Evolutionary conservation across 176 grass and related monocot species (phyloP), one percentile per base, ranked within the genome.

Genomic region (Carex pumila): DNA sequence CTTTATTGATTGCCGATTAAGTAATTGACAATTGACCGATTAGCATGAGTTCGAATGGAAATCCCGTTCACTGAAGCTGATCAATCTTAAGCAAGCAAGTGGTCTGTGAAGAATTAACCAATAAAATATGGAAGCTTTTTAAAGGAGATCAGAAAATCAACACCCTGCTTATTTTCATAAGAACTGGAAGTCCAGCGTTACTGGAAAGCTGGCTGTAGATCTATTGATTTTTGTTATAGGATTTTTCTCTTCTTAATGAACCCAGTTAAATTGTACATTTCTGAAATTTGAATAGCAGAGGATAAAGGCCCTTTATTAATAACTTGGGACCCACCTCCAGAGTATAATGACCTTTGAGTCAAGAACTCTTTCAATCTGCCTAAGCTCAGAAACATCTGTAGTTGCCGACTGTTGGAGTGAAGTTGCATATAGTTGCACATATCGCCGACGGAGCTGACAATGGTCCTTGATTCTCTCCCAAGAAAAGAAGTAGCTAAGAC

Each of bases 281-380:
- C 12, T 30, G 39, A 18, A 8, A 43, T 21, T 10, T 45, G 15
- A 19, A 71, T 45, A 76, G 19, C 1, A 76, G 49, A 54, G 45
- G 11, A 75, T 72, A 72, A 37, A 39, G 69, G 3, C 4, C 69
- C 12, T 30, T 50, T 52, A 31, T 54, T 31, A 30, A 45, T 47
- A 75, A 54, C 47, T 75, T 12, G 10, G 71, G 12, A 30, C 72
- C 25, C 75, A 98, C 95, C 95, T 95, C 95, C 95, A 98, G 66
- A 98, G 91, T 80, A 98, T 90, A 83, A 98, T 90, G 61, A 98
- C 92, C 88, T 98, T 98, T 49, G 83, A 89, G 82, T 98, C 95
- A 36, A 98, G 85, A 89, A 88, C 89, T 90, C 87, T 95, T 89
- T 98, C 95, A 67, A 93, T 98, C 80, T 95, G 83, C 78, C 88